Evolutionary conservation across 140 eudicot species (phyloP).

Genomic region (Cichorium intybus): DNA sequence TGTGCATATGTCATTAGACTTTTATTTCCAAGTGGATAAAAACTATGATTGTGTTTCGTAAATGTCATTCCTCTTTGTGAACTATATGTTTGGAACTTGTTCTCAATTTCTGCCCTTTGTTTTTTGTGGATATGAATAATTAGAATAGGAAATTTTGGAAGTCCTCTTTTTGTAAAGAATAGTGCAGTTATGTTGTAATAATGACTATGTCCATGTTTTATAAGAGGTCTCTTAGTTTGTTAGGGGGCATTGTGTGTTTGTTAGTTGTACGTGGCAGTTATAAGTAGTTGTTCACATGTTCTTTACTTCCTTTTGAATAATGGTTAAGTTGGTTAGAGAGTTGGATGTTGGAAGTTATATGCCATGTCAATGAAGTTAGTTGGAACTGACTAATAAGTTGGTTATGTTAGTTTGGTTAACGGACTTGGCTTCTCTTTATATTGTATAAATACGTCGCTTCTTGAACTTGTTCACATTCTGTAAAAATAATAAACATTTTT

Average conservation of each 20-base stretch:
- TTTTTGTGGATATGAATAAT: constrained; percentile 20
- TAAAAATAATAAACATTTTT: no score
- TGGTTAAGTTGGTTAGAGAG: neutral
- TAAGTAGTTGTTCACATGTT: neutral
- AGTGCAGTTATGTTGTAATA: neutral
- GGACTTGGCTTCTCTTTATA: no score
- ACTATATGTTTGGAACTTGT: constrained; percentile 21
- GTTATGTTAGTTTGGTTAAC: no score
- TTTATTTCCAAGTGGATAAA: constrained; percentile 21
- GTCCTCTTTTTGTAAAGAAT: constrained; percentile 1
- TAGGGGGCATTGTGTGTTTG: neutral
- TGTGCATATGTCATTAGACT: constrained; percentile 33
- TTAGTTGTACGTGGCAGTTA: neutral
- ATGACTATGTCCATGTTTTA: neutral
- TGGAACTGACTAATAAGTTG: no score
- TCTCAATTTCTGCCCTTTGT: neutral
- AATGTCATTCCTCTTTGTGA: constrained; percentile 18
- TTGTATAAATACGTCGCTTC: no score
- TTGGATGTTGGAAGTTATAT: no score
- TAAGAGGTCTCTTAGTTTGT: neutral
- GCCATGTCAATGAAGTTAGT: no score
- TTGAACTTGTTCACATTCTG: no score
- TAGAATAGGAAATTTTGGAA: constrained; percentile 28
- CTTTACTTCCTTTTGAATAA: neutral
- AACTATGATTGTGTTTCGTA: constrained; percentile 24